Evolutionary conservation across 345 rosid species (phyloP).

Genomic region (Viola odorata): DNA sequence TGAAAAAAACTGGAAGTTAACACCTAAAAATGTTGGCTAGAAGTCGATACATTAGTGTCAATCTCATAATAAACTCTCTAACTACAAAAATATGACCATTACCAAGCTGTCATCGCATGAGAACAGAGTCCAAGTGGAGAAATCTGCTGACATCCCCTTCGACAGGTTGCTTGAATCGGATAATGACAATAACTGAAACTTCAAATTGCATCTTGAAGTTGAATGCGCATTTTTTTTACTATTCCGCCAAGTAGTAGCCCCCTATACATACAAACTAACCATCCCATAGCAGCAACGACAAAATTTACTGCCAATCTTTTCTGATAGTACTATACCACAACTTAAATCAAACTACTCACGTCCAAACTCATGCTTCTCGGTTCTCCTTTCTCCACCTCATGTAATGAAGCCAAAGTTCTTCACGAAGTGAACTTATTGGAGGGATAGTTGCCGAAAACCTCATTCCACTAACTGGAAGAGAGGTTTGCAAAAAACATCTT

Average conservation of each 20-base stretch:
- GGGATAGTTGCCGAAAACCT: not conserved
- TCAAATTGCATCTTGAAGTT: not conserved
- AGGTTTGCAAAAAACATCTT: slow-evolving; percentile 36
- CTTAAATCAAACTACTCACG: too few species aligned
- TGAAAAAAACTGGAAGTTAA: too few species aligned
- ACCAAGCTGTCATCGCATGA: too few species aligned
- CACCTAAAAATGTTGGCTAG: too few species aligned
- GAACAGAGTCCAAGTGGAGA: too few species aligned
- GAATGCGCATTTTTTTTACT: not conserved
- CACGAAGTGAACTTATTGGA: not conserved
- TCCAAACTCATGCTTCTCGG: slow-evolving; percentile 7
- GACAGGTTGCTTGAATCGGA: too few species aligned
- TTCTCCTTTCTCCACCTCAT: not conserved
- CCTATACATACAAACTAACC: slow-evolving; percentile 33
- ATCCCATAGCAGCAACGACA: slow-evolving; percentile 34
- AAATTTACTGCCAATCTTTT: slow-evolving; percentile 38
- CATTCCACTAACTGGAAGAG: not conserved
- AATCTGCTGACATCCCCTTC: too few species aligned
- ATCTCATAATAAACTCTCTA: too few species aligned
- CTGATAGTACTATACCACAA: too few species aligned
- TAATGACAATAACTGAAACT: not conserved
- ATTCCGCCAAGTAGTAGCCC: not conserved
- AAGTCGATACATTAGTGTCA: too few species aligned
- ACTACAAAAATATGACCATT: too few species aligned
- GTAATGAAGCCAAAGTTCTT: too few species aligned